phyloP scores from a whole-genome alignment of 2,329 filamentous ascomycete genomes.

The Apiospora kogelbergensis region DNA sequence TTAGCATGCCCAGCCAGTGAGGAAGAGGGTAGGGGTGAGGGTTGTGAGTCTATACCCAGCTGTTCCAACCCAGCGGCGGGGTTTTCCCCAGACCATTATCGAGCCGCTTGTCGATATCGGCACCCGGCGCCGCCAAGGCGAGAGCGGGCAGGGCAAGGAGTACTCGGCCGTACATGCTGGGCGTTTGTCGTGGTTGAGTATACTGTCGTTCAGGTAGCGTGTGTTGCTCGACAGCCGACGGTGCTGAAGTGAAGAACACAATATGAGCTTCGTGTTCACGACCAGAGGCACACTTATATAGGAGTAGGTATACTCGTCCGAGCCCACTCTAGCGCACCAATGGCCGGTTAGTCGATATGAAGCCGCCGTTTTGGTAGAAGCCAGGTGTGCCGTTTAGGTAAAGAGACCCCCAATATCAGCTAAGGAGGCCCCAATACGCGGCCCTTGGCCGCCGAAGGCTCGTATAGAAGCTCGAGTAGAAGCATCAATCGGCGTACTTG shows the following conservation, averaged over 20 bases:
- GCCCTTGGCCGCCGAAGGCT: not conserved
- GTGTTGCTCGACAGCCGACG: not conserved
- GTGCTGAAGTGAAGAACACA: not conserved
- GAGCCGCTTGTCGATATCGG: constrained; percentile 10
- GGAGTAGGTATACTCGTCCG: not conserved
- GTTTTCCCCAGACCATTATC: constrained; percentile 20
- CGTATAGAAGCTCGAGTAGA: not conserved
- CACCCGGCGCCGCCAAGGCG: not conserved
- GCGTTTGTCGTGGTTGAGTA: not conserved
- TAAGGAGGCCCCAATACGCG: not conserved
- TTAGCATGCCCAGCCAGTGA: not conserved
- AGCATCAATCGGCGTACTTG: not conserved
- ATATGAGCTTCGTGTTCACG: not conserved
- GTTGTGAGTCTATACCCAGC: constrained; percentile 13
- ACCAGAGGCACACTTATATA: not conserved
- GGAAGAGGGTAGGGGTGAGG: too few relatives aligned
- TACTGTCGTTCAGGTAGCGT: not conserved
- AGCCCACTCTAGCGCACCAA: not conserved
- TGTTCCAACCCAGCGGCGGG: constrained; percentile 21
- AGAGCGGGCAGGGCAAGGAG: constrained; percentile 3
- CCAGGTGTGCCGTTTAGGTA: not conserved
- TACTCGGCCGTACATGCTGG: not conserved
- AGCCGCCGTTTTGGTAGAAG: not conserved
- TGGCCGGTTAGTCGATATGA: not conserved
- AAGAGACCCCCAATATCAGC: not conserved